Evolutionary conservation across 148 eudicot species (phyloP), one percentile per base, ranked within the genome.

Genomic region (Limonium bicolor): DNA sequence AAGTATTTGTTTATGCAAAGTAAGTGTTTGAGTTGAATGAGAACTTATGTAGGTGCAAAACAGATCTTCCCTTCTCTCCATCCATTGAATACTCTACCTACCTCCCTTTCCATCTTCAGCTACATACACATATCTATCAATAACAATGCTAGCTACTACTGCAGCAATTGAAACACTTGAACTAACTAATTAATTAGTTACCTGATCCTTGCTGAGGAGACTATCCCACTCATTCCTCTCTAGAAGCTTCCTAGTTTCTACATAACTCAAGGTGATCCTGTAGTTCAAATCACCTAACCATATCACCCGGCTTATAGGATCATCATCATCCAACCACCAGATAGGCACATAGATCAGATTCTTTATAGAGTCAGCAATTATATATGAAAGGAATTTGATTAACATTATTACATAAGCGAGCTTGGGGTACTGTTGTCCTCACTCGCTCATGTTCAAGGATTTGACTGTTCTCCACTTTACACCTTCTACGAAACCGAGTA

Each of bases 1-100:
- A 42, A 4, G 47, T 42, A 5, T 42, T 16, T 1, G 29, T 42
- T 30, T 42, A 27, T 5, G 47, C 71, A 31, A 54, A 64, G 35
- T 75, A 75, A 20, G 65, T 51, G 38, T 67, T 57, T 1, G 82
- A 71, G 47, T 75, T 71, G 0, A 48, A 59, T 11, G 61, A 23
- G 28, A 67, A 75, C 36, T 75, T 75, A 50, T 10, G 82, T 75
- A 0, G 82, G 82, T 12, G 77, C 63, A 26, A 75, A 75, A 14
- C 58, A 44, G 41, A 75, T 67, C 15, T 20, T 25, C 24, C 72
- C 70, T 59, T 75, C 82, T 3, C 67, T 58, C 82, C 82, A 75
- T 4, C 66, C 68, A 58, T 61, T 51, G 19, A 75, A 75, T 42
- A 47, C 72, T 50, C 57, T 72, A 8, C 71, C 77, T 33, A 33